These are phyloP conservation scores for Teratosphaeria viscida DNA, from an alignment of 2,329 filamentous ascomycete genomes.

Conservation along the genomic window DNA sequence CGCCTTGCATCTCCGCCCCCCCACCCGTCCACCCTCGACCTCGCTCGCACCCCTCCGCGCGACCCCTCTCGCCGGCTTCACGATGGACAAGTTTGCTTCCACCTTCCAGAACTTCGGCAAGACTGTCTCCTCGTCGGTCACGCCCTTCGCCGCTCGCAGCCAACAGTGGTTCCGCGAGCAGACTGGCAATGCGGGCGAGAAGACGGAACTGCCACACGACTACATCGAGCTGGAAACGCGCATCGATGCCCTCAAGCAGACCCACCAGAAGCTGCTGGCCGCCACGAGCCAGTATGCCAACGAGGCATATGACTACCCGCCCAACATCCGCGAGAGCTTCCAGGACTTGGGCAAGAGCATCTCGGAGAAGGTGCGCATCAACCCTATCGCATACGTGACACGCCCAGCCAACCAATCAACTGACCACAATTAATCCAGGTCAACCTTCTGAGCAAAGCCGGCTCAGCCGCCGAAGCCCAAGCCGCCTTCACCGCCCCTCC, in stretches of 20 bases:
- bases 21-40: not conserved
- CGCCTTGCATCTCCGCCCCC: not conserved
- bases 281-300: slow-evolving; percentile 94
- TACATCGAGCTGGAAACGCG: slow-evolving; percentile 98
- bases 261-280: slow-evolving; percentile 92
- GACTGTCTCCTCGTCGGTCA: slow-evolving; percentile 66
- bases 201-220: slow-evolving; percentile 94
- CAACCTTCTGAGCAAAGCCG: slow-evolving; percentile 72
- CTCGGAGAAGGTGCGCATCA: slow-evolving; percentile 68
- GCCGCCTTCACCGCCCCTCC: slow-evolving; percentile 85
- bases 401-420: not conserved
- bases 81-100: slow-evolving; percentile 59
- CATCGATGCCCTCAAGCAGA: slow-evolving; percentile 91
- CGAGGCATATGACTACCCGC: slow-evolving; percentile 83
- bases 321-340: slow-evolving; percentile 97
- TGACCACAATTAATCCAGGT: slow-evolving; percentile 14
- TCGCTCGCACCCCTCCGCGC: not conserved
- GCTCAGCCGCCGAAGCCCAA: slow-evolving; percentile 82
- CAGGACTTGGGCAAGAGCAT: slow-evolving; percentile 92
- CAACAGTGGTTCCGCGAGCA: slow-evolving; percentile 98
- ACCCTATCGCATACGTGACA: not conserved
- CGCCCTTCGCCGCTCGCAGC: slow-evolving; percentile 84
- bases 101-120: slow-evolving; percentile 58
- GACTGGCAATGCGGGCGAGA: slow-evolving; percentile 87
- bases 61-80: slow-evolving; percentile 1